These are phyloP conservation scores for Fusarium lateritium DNA, from an alignment of 2,329 filamentous ascomycete genomes.

Conservation along the genomic window DNA sequence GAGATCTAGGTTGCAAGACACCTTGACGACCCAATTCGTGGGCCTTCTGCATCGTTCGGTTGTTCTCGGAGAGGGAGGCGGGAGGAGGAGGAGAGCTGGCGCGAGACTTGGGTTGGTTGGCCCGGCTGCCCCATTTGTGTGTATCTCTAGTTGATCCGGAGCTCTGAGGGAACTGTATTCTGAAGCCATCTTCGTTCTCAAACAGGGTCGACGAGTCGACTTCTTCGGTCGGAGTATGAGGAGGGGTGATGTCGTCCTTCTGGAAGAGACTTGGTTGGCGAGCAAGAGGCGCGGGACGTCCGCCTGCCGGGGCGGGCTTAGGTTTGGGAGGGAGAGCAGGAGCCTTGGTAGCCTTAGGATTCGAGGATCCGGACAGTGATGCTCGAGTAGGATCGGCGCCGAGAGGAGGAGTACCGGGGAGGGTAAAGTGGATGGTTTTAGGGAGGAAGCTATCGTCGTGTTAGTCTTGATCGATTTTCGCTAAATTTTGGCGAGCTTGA, in stretches of 20 bases:
- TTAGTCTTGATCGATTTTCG: constrained; percentile 33
- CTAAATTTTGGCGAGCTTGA: constrained; percentile 20
- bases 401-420: constrained; percentile 68
- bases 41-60: constrained; percentile 70
- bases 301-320: constrained; percentile 30
- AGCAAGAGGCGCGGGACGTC: constrained; percentile 50
- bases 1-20: constrained; percentile 67
- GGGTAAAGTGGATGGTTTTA: constrained; percentile 90
- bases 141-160: constrained; percentile 80
- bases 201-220: constrained; percentile 64
- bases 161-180: constrained; percentile 68
- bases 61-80: constrained; percentile 80
- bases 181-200: constrained; percentile 70
- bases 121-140: constrained; percentile 80
- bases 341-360: constrained; percentile 19
- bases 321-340: constrained; percentile 11
- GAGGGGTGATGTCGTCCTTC: constrained; percentile 66
- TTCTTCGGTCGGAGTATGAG: constrained; percentile 67
- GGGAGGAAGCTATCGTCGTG: constrained; percentile 80
- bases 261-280: constrained; percentile 69
- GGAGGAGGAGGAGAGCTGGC: constrained; percentile 82
- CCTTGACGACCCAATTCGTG: constrained; percentile 71
- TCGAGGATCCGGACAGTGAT: constrained; percentile 48
- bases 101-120: constrained; percentile 84
- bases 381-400: constrained; percentile 52